Base-by-base conservation (phyloP, 768 basidiomycete genomes). In the Leccinum rimulosum region DNA sequence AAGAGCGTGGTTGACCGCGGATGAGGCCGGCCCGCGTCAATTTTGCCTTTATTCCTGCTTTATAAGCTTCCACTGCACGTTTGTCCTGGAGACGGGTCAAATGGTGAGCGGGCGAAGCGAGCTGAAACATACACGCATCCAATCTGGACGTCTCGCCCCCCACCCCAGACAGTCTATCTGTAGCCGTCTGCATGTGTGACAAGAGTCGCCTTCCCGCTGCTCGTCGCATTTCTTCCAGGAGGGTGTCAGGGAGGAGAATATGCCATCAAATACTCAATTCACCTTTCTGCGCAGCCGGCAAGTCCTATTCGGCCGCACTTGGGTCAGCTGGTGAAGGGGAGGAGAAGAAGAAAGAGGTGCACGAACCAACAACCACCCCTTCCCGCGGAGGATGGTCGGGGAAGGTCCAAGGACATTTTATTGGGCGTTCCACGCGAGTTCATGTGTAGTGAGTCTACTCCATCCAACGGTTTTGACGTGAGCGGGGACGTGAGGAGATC, bases 261-360 rank as follows among this genome's bases (percentile, higher is more conserved):
- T 8, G 14, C 0, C 3, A 33, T 3, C 5, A 14, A 31, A 47
- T 0, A 40, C n/a, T 40, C 5, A 47, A 50, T 70, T 61, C 66
- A 91, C 90, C 80, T 92, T 93, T 77, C 91, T 81, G 61, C 91
- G 84, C 48, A 93, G 75, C 30, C 91, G 84, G 74, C 91, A 93
- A 54, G 91, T 93, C 91, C 91, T 93, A 40, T 33, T 17, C 52
- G 36, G 57, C 9, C 12, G 17, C 30, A 19, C 10, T 15, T 58
- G 22, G 25, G 43, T 70, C 45, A 69, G 64, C 47, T 10, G 38
- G 27, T 50, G 28, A 22, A 15, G 9, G 25, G 30, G 22, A 49
- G 3, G 19, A 35, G 14, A 43, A 55, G 57, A 52, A 48, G 35
- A 48, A 12, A 22, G 38, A 45, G 61, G 47, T 43, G 58, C 43